phyloP scores from a whole-genome alignment of 2,329 filamentous ascomycete genomes.

The Gnomoniopsis smithogilvyi region DNA sequence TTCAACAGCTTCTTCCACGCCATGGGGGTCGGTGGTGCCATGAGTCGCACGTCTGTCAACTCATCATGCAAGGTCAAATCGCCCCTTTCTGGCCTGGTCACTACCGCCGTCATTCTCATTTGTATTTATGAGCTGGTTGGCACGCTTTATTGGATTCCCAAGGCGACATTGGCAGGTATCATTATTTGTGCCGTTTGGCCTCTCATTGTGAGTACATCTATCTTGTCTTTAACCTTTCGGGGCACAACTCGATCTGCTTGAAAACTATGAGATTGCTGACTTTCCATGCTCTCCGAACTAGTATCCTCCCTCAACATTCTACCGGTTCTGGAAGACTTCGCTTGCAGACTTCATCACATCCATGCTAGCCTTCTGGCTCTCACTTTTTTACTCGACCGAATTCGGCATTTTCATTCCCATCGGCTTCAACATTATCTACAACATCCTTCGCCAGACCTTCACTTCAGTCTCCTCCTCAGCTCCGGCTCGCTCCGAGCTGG shows the following conservation, averaged over 20 bases:
- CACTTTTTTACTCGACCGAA: slow-evolving; percentile 58
- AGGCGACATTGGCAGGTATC: slow-evolving; percentile 61
- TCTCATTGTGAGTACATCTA: slow-evolving; percentile 37
- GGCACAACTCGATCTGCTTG: no score
- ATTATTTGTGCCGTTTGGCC: slow-evolving; percentile 65
- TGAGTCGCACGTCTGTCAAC: slow-evolving; percentile 67
- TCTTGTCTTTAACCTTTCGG: not conserved
- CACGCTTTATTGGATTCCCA: slow-evolving; percentile 66
- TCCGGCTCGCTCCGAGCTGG: slow-evolving; percentile 27
- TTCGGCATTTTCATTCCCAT: slow-evolving; percentile 58
- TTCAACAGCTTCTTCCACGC: slow-evolving; percentile 63
- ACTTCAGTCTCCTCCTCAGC: slow-evolving; percentile 32
- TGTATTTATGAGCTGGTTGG: slow-evolving; percentile 60
- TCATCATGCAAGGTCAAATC: slow-evolving; percentile 61
- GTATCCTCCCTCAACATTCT: slow-evolving; percentile 55
- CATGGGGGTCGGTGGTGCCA: slow-evolving; percentile 63
- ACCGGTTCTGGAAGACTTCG: slow-evolving; percentile 61
- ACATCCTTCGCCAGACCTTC: slow-evolving; percentile 58
- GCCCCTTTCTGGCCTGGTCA: slow-evolving; percentile 58
- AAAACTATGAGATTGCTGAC: no score
- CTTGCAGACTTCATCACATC: slow-evolving; percentile 62
- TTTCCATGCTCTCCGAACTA: not conserved
- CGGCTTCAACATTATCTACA: slow-evolving; percentile 61
- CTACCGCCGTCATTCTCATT: slow-evolving; percentile 58
- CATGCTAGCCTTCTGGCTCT: slow-evolving; percentile 63